Evolutionary conservation across 129 eudicot genomes (phyloP).

Genomic region (Tagetes erecta): DNA sequence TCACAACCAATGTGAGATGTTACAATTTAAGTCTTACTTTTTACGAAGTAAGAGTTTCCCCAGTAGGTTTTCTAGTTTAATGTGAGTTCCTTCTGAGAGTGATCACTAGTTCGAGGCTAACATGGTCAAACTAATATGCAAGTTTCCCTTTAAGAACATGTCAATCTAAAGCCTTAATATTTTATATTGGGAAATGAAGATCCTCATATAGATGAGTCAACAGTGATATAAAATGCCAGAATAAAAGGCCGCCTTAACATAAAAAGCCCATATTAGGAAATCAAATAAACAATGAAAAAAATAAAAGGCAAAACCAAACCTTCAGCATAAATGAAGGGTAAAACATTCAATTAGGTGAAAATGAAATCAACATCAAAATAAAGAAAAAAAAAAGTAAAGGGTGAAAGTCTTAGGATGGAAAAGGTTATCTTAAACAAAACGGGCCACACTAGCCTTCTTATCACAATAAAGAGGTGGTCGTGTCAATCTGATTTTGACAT

Average conservation of each 20-base stretch:
- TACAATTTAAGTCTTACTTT: too few species aligned
- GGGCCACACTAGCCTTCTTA: constrained; percentile 28
- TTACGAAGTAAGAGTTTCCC: too few species aligned
- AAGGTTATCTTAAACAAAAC: background rate
- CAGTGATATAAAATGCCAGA: too few species aligned
- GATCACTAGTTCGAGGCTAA: too few species aligned
- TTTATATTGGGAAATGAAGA: too few species aligned
- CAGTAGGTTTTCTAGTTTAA: too few species aligned
- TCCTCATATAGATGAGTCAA: too few species aligned
- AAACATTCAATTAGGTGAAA: background rate
- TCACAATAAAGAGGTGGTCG: constrained; percentile 25
- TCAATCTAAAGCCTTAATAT: too few species aligned
- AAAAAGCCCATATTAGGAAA: background rate
- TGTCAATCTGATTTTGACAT: constrained; percentile 30
- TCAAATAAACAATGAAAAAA: background rate
- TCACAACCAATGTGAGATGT: too few species aligned
- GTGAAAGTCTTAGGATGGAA: background rate
- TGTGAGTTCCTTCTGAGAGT: too few species aligned
- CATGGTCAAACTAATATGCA: too few species aligned
- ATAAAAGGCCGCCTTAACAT: background rate
- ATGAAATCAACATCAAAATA: constrained; percentile 5
- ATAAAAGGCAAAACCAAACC: background rate
- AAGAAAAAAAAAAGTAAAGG: background rate
- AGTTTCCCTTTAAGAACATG: too few species aligned
- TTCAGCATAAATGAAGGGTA: constrained; percentile 10